Evolutionary conservation across 2,329 filamentous ascomycete species (phyloP).

Genomic region (Ilyonectria mors-panacis): DNA sequence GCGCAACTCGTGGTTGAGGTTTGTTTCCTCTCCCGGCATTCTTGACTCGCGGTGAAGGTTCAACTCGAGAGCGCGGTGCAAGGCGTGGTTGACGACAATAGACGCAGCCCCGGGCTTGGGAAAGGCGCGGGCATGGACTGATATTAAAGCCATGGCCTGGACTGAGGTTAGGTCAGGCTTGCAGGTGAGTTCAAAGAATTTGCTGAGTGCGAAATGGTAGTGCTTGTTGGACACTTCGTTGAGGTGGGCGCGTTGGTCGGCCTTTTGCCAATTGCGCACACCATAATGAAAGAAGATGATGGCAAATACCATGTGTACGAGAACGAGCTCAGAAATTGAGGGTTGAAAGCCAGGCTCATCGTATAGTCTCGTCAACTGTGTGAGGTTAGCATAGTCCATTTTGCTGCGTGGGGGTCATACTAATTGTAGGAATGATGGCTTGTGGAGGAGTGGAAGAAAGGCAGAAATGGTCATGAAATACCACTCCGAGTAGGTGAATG

Average conservation of each 20-base stretch:
- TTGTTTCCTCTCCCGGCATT: constrained; percentile 60
- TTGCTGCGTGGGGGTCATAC: constrained; percentile 59
- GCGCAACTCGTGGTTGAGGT: constrained; percentile 80
- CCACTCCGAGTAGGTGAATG: constrained; percentile 79
- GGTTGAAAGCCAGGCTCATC: constrained; percentile 77
- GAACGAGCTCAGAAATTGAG: constrained; percentile 75
- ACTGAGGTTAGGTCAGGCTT: constrained; percentile 76
- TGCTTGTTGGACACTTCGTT: constrained; percentile 81
- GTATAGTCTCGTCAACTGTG: constrained; percentile 76
- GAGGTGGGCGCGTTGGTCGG: constrained; percentile 67
- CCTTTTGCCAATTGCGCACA: constrained; percentile 74
- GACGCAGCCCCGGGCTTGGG: constrained; percentile 84
- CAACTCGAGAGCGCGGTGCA: constrained; percentile 80
- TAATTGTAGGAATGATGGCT: constrained; percentile 78
- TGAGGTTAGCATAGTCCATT: constrained; percentile 1
- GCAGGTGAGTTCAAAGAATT: constrained; percentile 75
- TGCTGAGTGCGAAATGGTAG: constrained; percentile 81
- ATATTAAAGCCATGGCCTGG: constrained; percentile 81
- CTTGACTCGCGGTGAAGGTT: constrained; percentile 82
- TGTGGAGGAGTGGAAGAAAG: constrained; percentile 84
- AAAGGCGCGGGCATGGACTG: constrained; percentile 80
- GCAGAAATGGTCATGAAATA: constrained; percentile 81
- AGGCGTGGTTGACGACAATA: constrained; percentile 75
- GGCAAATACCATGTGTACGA: constrained; percentile 84
- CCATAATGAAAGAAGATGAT: constrained; percentile 84